These are phyloP conservation scores for Barnettozyma pratensis DNA, from an alignment of 805 yeast species.

Conservation along the genomic window DNA sequence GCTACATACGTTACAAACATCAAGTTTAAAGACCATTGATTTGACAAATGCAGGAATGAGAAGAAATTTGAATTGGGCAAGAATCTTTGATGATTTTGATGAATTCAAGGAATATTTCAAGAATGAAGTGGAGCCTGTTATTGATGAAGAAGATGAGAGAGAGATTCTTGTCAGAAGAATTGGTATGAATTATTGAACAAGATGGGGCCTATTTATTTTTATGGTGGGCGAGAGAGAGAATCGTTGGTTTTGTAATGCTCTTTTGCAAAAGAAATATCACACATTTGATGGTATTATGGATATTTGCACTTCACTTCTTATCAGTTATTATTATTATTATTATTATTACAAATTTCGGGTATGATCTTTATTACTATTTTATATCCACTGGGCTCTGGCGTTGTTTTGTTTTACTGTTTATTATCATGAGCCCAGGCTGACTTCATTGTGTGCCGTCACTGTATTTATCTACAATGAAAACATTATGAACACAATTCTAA, in stretches of 20 bases:
- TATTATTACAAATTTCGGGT: neutral
- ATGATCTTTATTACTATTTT: neutral
- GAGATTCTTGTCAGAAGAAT: constrained; percentile 14
- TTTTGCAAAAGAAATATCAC: neutral
- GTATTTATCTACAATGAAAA: no score
- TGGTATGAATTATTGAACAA: constrained; percentile 22
- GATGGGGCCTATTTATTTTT: neutral
- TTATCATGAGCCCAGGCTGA: no score
- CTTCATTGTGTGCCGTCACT: no score
- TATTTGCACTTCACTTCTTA: no score
- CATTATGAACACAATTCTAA: no score
- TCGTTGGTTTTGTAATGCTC: neutral
- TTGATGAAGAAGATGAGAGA: constrained; percentile 1
- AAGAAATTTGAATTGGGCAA: constrained; percentile 42
- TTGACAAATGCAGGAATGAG: constrained; percentile 47
- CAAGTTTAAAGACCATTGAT: constrained; percentile 27
- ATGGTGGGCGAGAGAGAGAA: no score
- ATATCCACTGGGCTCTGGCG: no score
- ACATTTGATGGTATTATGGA: no score
- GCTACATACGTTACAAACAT: neutral
- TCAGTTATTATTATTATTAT: neutral
- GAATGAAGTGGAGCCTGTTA: constrained; percentile 13
- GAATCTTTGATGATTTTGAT: constrained; percentile 7
- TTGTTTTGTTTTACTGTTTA: no score
- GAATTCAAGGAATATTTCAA: constrained; percentile 17